Conservation (phyloP, 2,329 filamentous ascomycete species). For the Aspergillus niger region DNA sequence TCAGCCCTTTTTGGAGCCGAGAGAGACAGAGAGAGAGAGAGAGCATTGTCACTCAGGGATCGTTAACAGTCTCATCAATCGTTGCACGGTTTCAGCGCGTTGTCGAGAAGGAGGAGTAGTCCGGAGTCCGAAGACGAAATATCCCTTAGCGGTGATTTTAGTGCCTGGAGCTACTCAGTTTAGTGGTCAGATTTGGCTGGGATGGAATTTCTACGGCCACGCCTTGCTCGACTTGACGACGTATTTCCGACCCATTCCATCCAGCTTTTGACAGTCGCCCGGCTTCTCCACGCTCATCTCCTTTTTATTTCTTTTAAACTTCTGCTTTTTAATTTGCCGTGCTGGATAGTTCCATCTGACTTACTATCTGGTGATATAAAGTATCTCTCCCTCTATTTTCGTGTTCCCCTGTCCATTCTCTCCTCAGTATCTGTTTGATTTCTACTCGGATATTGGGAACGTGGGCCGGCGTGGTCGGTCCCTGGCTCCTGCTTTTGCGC, state of each 20-base stretch:
- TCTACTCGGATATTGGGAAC: neutral
- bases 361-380: neutral
- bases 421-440: neutral
- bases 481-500: neutral
- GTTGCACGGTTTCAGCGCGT: neutral
- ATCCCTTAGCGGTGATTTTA: neutral
- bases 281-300: neutral
- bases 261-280: neutral
- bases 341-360: neutral
- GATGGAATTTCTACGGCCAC: neutral
- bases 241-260: neutral
- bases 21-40: no score
- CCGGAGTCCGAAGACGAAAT: neutral
- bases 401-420: no score
- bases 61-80: neutral
- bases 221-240: neutral
- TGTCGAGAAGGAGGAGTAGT: neutral
- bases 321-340: no score
- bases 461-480: neutral
- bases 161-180: neutral
- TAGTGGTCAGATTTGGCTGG: neutral
- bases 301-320: neutral
- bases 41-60: no score
- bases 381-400: no score
- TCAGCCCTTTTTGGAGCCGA: no score